Conservation (phyloP, 306 rosid species). For the Prunus fruticosa region DNA sequence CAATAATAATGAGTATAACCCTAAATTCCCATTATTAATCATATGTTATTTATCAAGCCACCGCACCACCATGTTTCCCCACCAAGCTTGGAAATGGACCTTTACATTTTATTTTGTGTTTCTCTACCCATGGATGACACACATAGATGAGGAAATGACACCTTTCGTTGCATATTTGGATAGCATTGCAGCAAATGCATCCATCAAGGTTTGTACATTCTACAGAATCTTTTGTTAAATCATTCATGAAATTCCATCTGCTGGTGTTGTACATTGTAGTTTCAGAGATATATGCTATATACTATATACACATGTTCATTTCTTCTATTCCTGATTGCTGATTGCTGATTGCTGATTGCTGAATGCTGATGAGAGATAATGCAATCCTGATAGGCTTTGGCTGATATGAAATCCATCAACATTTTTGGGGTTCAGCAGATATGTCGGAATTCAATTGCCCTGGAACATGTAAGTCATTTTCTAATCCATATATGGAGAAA, state of each 20-base stretch:
- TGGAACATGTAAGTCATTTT: constrained; percentile 65
- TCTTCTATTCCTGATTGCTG: constrained; percentile 16
- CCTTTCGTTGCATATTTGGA: constrained; percentile 51
- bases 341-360: constrained; percentile 24
- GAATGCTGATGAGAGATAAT: constrained; percentile 11
- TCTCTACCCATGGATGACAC: constrained; percentile 64
- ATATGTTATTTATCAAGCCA: too few species aligned
- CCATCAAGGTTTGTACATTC: too few species aligned
- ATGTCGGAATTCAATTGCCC: too few species aligned
- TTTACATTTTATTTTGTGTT: constrained; percentile 19
- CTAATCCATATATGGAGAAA: too few species aligned
- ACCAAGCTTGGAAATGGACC: constrained; percentile 5
- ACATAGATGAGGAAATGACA: constrained; percentile 87
- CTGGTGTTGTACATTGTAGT: background rate
- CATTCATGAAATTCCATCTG: background rate
- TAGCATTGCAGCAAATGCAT: too few species aligned
- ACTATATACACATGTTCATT: background rate
- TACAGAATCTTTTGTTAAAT: too few species aligned
- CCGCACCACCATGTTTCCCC: too few species aligned
- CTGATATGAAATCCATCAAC: too few species aligned
- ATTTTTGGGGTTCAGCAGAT: too few species aligned
- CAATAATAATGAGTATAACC: too few species aligned
- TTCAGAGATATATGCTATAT: background rate
- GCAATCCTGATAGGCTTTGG: constrained; percentile 49
- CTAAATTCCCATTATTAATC: too few species aligned